Evolutionary conservation across 306 rosid genomes (phyloP), one percentile per base, ranked within the genome.

Genomic region (Glycyrrhiza uralensis): DNA sequence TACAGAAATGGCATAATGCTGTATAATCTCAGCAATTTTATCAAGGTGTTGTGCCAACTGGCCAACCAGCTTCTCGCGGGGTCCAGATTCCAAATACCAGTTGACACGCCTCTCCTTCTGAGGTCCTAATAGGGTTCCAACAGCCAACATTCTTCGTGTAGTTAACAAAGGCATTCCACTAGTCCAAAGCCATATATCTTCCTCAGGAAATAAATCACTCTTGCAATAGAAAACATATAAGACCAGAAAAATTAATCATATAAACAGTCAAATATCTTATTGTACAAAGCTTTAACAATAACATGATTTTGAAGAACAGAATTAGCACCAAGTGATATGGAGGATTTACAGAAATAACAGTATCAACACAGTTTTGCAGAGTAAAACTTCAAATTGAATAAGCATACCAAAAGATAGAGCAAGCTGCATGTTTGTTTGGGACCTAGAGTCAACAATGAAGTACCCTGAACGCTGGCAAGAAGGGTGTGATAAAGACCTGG

Each of bases 391-490:
- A 59, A 57, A 70, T 71, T 36, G 51, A 59, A 73, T 46, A 56
- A 81, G 20, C 92, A 77, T 84, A 94, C 99, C 97, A 94, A 66
- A 75, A 94, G 92, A 78, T 90, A 87, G 64, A 94, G 85, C 77
- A 94, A 84, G 83, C 99, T 94, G 92, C 96, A 91, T 5, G 99
- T 91, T 85, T 94, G 97, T 80, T 91, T 94, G 52, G 97, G 97
- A 79, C 99, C 99, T 74, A 91, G 83, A 69, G 95, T 82, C 84
- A 91, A 84, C 64, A 85, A 41, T 18, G 96, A 88, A 80, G 93
- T 79, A 55, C 96, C 81, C 71, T 85, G 92, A 72, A 81, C 87
- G 14, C 88, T 94, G 69, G 88, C 81, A 79, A 94, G 89, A 57
- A 94, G 90, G 38, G 96, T 86, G 80, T 88, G 84, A 84, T 91